phyloP scores from a whole-genome alignment of 2,329 filamentous ascomycete genomes.

The Alternaria ventricosa region DNA sequence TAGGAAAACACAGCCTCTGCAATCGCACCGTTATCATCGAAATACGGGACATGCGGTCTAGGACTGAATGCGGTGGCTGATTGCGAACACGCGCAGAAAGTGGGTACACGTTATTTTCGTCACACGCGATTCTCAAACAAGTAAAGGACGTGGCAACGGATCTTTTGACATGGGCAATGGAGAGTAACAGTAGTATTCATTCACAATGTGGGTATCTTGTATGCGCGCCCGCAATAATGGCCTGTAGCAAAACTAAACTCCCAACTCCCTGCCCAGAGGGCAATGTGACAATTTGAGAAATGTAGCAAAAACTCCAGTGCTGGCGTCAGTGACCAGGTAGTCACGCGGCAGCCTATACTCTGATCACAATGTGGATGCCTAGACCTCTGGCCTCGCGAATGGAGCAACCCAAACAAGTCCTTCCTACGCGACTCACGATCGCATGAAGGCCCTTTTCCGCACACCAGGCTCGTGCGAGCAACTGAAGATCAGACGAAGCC shows the following conservation, averaged over 20 bases:
- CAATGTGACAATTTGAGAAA: background rate
- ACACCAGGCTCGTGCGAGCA: conserved; percentile 75
- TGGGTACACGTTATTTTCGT: background rate
- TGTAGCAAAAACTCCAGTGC: background rate
- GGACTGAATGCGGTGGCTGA: background rate
- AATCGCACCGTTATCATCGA: background rate
- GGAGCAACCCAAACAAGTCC: conserved; percentile 76
- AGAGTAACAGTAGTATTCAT: background rate
- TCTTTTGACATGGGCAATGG: background rate
- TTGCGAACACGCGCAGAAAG: background rate
- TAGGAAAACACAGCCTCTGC: background rate
- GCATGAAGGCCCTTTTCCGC: conserved; percentile 78
- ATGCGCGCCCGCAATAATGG: conserved; percentile 10
- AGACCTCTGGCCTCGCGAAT: conserved; percentile 76
- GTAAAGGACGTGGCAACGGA: background rate
- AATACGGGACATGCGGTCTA: no score
- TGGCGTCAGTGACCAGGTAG: background rate
- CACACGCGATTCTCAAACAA: background rate
- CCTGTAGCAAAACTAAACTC: background rate
- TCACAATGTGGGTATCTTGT: conserved; percentile 20
- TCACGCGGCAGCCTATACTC: conserved; percentile 34
- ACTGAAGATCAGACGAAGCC: conserved; percentile 69
- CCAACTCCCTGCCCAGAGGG: background rate
- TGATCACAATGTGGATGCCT: conserved; percentile 70
- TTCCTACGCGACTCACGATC: conserved; percentile 69